Base-by-base conservation (phyloP, 2,329 filamentous ascomycete species). In the Pleurostoma richardsiae region DNA sequence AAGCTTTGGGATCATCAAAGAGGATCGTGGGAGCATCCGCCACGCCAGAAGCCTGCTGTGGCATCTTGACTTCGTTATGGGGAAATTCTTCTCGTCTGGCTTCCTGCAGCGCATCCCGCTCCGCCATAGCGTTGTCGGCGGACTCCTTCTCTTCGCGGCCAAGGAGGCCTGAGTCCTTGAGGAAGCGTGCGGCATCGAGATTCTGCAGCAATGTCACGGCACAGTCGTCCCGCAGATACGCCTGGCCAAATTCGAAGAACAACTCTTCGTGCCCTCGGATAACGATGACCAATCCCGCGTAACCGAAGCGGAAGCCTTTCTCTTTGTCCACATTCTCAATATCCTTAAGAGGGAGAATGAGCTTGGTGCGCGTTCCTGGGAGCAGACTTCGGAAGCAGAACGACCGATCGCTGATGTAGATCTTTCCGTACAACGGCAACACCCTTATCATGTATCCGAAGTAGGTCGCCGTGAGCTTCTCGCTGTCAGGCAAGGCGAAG, bases 301-400 rank as follows among this genome's bases (percentile, higher is more conserved):
- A 96, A 5, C 90, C 89, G 57, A 95, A 88, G 1, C 91, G 82
- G 60, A 96, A 97, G 0, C 94, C 92, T 59, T 94, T 95, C 65
- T 96, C 91, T 67, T 96, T 96, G 58, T 92, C 85, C 5, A 90
- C 89, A 52, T 90, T 97, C 64, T 96, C 89, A 43, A 97, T 86
- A 58, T 97, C 91, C 57, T 84, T 90, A 45, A 97, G 75, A 0
- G 94, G 92, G 0, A 97, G 76, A 45, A 97, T 91, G 55, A 97
- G 74, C 68, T 96, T 97, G 0, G 92, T 96, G 47, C 90, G 83
- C 3, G 90, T 95, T 1, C 90, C 91, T 1, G 89, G 90, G 33
- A 96, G 73, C 44, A 97, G 71, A 61, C 91, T 96, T 47, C 94
- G 86, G 68, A 96, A 99, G 69, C 94, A 99, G 54, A 97, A 88